Base-by-base conservation (phyloP, 179 eudicot genomes). In the Vitellaria paradoxa region DNA sequence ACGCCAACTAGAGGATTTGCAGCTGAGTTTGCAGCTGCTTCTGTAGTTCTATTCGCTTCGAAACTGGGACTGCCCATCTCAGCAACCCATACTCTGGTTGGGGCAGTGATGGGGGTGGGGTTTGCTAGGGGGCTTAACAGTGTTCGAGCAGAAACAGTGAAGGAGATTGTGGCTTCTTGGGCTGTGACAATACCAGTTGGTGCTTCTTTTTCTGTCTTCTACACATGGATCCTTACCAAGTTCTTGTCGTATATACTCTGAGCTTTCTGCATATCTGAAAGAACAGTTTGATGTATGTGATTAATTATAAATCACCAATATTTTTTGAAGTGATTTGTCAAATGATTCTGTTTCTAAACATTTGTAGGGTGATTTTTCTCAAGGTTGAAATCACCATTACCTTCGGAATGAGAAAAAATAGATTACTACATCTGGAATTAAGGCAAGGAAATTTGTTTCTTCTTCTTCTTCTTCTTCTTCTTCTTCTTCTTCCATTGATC, bases 21-120 rank as follows among this genome's bases (percentile, higher is more conserved):
- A 5, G 99, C 99, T 6, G 99, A 96, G 85, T 96, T 96, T 75
- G 97, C 99, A 5, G 99, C 99, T 0, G 99, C 99, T 7, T 93
- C 98, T 0, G 97, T 96, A 68, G 99, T 96, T 57, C 86, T 96
- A 0, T 86, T 84, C 60, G 98, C 99, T 6, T 92, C 99, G 3
- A 96, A 96, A 73, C 86, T 96, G 1, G 99, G 99, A 50, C 78
- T 96, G 18, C 99, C 99, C 5, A 92, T 96, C 67, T 96, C 99
- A 0, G 99, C 94, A 9, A 96, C 99, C 1, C 99, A 96, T 70
- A 96, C 99, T 0, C 89, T 96, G 9, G 99, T 96, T 45, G 99
- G 99, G 14, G 99, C 99, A 0, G 99, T 96, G 15, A 96, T 96
- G 99, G 99, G 99, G 45, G 99, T 96, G 4, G 99, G 99, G 45